Percentiles rank a stretch among this genome's conserved stretches.
These are phyloP conservation scores for Aspergillus sp. DNA, from an alignment of 2,329 filamentous ascomycete genomes.

Conservation along the genomic window DNA sequence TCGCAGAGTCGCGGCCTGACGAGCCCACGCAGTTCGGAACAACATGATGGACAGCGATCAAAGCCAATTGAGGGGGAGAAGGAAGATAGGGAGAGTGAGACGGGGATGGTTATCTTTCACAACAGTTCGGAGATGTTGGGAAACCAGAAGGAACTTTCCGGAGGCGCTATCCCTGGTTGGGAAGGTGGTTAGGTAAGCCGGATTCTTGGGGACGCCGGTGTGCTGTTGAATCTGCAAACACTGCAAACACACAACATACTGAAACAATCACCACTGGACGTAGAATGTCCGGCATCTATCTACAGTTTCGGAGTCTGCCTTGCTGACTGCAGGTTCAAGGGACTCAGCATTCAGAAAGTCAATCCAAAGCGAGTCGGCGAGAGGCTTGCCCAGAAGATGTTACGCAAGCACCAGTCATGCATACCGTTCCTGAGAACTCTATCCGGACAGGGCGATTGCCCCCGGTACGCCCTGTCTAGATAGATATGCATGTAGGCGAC, in stretches of 20 bases:
- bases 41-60: conserved; percentile 57
- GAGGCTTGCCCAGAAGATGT: no score
- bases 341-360: no score
- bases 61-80: conserved; percentile 31
- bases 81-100: conserved; percentile 19
- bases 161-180: conserved; percentile 28
- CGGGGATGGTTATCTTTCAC: conserved; percentile 30
- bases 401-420: neutral
- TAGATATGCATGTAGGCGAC: neutral
- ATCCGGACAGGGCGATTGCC: neutral
- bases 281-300: no score
- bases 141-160: conserved; percentile 36
- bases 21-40: conserved; percentile 67
- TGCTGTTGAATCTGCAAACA: conserved; percentile 6
- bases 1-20: conserved; percentile 59
- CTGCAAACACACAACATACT: neutral
- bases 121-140: conserved; percentile 31
- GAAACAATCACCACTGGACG: neutral
- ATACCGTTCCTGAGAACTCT: neutral
- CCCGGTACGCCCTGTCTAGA: no score
- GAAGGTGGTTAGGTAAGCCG: conserved; percentile 22
- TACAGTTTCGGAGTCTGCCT: no score
- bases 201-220: conserved; percentile 29
- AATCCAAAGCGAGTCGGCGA: no score
- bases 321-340: no score